Percentiles rank a stretch among this genome's conserved stretches.
These are phyloP conservation scores for Penicillium waksmanii DNA, from an alignment of 495 filamentous ascomycete species.

Conservation along the genomic window DNA sequence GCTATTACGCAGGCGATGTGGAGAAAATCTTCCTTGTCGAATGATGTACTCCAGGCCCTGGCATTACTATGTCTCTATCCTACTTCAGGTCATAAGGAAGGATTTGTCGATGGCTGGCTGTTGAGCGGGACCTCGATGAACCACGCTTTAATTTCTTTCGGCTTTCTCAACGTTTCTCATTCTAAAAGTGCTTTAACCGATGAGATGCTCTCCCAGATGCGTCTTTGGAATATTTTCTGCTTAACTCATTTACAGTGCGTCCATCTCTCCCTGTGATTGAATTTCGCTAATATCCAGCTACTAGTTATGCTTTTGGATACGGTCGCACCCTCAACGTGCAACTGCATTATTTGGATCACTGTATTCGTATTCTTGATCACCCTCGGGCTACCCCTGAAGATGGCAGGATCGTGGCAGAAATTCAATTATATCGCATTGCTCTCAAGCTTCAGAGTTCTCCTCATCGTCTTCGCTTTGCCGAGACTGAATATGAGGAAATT, in stretches of 20 bases:
- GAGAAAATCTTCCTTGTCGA: conserved; percentile 37
- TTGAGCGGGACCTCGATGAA: conserved; percentile 48
- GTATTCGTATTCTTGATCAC: conserved; percentile 40
- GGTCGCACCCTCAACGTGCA: conserved; percentile 42
- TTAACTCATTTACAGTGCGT: conserved; percentile 44
- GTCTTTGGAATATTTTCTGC: conserved; percentile 46
- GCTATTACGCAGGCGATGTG: conserved; percentile 39
- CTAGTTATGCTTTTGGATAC: conserved; percentile 42
- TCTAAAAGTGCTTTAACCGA: conserved; percentile 32
- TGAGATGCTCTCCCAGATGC: conserved; percentile 39
- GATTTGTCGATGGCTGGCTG: conserved; percentile 47
- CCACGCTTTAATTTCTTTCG: conserved; percentile 41
- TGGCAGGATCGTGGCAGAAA: conserved; percentile 42
- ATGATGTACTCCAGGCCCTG: conserved; percentile 43
- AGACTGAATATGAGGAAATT: conserved; percentile 42
- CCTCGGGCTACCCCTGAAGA: conserved; percentile 40
- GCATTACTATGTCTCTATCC: conserved; percentile 44
- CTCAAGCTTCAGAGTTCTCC: conserved; percentile 32
- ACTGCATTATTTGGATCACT: conserved; percentile 40
- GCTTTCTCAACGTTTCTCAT: conserved; percentile 32
- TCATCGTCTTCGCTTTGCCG: conserved; percentile 36
- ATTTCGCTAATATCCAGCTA: conserved; percentile 10
- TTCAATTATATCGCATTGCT: conserved; percentile 41
- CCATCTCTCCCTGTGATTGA: not conserved
- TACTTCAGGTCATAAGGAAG: conserved; percentile 39